Base-by-base conservation (phyloP, 805 yeast genomes). In the Barnettozyma siamensis region DNA sequence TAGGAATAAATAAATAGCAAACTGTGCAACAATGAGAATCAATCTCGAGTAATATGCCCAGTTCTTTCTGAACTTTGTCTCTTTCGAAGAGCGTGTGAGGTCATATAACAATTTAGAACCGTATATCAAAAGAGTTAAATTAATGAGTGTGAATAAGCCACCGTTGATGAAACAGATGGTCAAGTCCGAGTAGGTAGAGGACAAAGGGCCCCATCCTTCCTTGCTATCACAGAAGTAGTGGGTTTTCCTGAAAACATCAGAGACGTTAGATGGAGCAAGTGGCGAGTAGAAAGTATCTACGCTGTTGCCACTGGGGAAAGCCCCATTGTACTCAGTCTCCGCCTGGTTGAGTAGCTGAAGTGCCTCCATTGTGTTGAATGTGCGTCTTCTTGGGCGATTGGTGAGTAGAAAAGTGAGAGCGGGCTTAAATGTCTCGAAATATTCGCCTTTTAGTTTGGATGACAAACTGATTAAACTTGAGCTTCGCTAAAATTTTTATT, bases 141-240 rank as follows among this genome's bases (percentile, higher is more conserved):
- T 73, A 0, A 71, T 47, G 1, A 58, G 38, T 16, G 73, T 65
- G 40, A 72, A 65, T 5, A 78, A 47, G 0, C 65, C 61, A 21
- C 83, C 83, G 49, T 76, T 77, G 15, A 73, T 64, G 52, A 80
- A 75, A 47, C 85, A 79, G 7, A 76, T 76, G 1, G 84, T 72
- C 38, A 80, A 66, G 49, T 80, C 87, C 30, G 72, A 72, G 54
- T 73, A 68, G 16, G 41, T 53, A 1, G 44, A 33, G 5, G 73
- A 67, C 5, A 70, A 50, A 9, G 73, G 73, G 12, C 70, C 73
- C 57, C 69, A 62, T 3, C 71, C 71, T 44, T 66, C 73, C 7
- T 38, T 32, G 24, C 64, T 59, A 17, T 53, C 49, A 39, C 63
- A 59, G 11, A 44, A 40, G 21, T 45, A 37, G 10, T 31, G 15